These are phyloP conservation scores for Cercophora scortea DNA, from an alignment of 495 filamentous ascomycete genomes.

Conservation along the genomic window DNA sequence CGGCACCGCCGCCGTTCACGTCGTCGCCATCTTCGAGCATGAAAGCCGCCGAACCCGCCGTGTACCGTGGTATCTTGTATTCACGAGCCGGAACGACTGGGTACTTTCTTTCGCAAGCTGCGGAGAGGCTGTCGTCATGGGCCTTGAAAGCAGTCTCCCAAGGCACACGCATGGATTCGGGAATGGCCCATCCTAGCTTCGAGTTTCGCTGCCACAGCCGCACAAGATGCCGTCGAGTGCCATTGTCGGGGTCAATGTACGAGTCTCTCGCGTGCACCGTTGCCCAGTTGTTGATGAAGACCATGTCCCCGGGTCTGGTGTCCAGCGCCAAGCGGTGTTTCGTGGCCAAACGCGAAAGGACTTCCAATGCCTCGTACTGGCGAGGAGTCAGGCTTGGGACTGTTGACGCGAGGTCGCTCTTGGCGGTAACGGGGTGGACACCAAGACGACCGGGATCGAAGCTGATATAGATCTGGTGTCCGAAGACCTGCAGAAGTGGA, in stretches of 20 bases:
- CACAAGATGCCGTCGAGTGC: constrained; percentile 37
- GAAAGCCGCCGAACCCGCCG: constrained; percentile 37
- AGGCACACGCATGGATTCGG: constrained; percentile 30
- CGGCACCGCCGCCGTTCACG: constrained; percentile 8
- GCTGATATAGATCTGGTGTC: constrained; percentile 26
- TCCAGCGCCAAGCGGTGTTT: constrained; percentile 33
- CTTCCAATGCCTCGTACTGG: constrained; percentile 29
- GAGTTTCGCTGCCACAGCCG: constrained; percentile 44
- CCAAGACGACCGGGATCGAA: constrained; percentile 38
- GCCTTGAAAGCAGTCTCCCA: constrained; percentile 38
- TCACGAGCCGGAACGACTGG: constrained; percentile 26
- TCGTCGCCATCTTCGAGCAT: constrained; percentile 28
- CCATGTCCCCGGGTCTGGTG: constrained; percentile 49
- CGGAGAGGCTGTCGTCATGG: background rate
- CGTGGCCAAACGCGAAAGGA: constrained; percentile 23
- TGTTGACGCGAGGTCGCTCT: constrained; percentile 1
- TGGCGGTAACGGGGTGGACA: constrained; percentile 24
- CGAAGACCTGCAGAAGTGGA: constrained; percentile 29
- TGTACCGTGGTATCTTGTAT: constrained; percentile 36
- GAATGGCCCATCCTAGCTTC: constrained; percentile 30
- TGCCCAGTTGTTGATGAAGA: constrained; percentile 56
- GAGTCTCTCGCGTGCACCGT: constrained; percentile 50
- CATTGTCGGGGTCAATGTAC: constrained; percentile 30
- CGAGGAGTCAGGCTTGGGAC: constrained; percentile 24
- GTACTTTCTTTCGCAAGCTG: constrained; percentile 21